Percentiles rank a stretch among this genome's conserved stretches.
Conservation (phyloP, 257 asterid genomes). For the Gentiana macrophylla region DNA sequence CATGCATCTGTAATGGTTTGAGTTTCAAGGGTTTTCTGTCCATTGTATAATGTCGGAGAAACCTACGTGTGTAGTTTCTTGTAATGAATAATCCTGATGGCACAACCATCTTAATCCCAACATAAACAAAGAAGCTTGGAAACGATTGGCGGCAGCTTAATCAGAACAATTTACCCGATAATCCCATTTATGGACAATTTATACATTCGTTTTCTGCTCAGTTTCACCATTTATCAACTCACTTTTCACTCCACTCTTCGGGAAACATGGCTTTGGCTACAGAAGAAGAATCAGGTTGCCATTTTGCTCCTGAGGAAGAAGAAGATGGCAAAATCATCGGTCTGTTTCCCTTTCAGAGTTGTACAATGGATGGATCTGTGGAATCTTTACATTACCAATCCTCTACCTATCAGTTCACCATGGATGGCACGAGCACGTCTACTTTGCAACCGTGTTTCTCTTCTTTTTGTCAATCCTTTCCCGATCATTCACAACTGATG, state of each 20-base stretch:
- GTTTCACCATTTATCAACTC: constrained; percentile 30
- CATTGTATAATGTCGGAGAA: not conserved
- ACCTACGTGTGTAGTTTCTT: constrained; percentile 2
- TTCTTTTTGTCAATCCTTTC: constrained; percentile 29
- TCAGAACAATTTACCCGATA: constrained; percentile 52
- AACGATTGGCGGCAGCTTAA: constrained; percentile 50
- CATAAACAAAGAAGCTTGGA: constrained; percentile 88
- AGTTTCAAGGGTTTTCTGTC: not conserved
- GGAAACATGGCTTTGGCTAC: constrained; percentile 31
- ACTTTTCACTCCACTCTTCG: constrained; percentile 28
- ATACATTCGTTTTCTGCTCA: constrained; percentile 27
- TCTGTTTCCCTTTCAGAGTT: constrained; percentile 24
- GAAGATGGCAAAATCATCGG: constrained; percentile 15
- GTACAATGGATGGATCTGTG: constrained; percentile 21
- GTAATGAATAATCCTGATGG: constrained; percentile 39
- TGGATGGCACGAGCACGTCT: constrained; percentile 20
- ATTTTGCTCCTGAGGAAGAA: constrained; percentile 26
- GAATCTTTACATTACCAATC: constrained; percentile 27
- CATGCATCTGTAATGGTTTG: no score
- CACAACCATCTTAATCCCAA: constrained; percentile 94
- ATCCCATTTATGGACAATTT: constrained; percentile 32
- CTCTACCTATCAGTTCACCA: constrained; percentile 44
- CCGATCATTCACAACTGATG: constrained; percentile 26
- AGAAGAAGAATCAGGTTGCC: constrained; percentile 21
- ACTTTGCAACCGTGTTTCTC: constrained; percentile 30